Conservation (phyloP, 139 green algal genomes). For the Chlamydomonas sp. region DNA sequence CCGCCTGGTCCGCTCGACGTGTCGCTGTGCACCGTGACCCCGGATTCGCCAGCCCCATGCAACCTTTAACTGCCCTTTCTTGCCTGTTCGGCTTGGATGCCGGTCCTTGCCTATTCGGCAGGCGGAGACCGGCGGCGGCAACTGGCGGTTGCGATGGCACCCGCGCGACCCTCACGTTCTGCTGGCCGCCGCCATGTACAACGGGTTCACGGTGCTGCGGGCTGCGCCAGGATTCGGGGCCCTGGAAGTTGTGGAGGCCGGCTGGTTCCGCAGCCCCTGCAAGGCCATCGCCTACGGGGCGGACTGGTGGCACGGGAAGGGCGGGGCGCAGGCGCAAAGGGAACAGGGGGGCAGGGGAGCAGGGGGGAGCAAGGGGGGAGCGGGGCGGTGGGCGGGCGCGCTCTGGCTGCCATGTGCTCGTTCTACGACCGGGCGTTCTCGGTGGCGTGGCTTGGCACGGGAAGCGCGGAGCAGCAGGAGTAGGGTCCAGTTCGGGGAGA, state of each 20-base stretch:
- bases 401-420: slow-evolving; percentile 70
- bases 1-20: too few relatives aligned
- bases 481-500: too few relatives aligned
- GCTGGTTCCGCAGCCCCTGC: slow-evolving; percentile 52
- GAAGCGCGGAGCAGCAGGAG: too few relatives aligned
- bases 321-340: neutral
- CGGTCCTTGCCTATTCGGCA: slow-evolving; percentile 34
- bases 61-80: too few relatives aligned
- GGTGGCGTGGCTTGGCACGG: slow-evolving; percentile 22
- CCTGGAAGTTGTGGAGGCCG: slow-evolving; percentile 46
- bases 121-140: slow-evolving; percentile 77
- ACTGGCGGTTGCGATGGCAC: slow-evolving; percentile 89
- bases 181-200: slow-evolving; percentile 89
- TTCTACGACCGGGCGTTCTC: slow-evolving; percentile 70
- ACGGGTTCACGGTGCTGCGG: slow-evolving; percentile 73
- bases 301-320: slow-evolving; percentile 62
- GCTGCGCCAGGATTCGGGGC: neutral
- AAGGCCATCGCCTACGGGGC: slow-evolving; percentile 72
- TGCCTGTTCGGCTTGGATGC: too few relatives aligned
- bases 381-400: neutral
- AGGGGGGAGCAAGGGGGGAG: neutral
- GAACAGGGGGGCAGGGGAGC: neutral
- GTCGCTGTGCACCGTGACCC: too few relatives aligned
- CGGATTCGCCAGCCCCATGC: too few relatives aligned
- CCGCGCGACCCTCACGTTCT: slow-evolving; percentile 60